phyloP scores from a whole-genome alignment of 139 green algal genomes.

The Astrephomene gubernaculifera region DNA sequence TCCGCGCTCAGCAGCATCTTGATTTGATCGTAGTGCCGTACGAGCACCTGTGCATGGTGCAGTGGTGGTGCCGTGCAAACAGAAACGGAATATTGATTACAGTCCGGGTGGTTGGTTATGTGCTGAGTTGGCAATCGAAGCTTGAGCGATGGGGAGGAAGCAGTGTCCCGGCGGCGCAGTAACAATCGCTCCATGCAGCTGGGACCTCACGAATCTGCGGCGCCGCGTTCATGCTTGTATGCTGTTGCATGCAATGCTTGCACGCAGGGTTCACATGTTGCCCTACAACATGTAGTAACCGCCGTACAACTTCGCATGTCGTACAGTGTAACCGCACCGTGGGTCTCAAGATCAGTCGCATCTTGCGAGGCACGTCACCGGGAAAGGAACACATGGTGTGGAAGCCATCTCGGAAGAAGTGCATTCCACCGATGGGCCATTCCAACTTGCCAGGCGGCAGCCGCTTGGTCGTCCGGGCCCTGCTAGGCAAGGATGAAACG shows the following conservation, averaged over 20 bases:
- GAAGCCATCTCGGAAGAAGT: not conserved
- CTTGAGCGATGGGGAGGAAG: not conserved
- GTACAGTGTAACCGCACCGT: not conserved
- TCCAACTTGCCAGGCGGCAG: slow-evolving; percentile 1
- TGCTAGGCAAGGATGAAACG: too few relatives aligned
- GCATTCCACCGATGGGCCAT: not conserved
- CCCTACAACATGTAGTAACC: not conserved
- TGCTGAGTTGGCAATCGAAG: too few relatives aligned
- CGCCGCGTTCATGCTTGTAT: too few relatives aligned
- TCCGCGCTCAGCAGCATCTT: not conserved
- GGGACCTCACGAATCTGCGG: not conserved
- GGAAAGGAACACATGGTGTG: not conserved
- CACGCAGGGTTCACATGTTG: not conserved
- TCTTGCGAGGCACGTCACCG: not conserved
- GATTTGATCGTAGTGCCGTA: not conserved
- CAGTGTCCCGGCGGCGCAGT: not conserved
- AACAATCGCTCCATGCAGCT: not conserved
- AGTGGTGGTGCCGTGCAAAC: not conserved
- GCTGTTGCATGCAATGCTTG: not conserved
- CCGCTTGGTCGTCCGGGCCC: too few relatives aligned
- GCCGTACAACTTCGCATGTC: not conserved
- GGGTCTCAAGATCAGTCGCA: not conserved
- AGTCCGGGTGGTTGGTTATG: not conserved
- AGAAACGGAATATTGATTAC: not conserved
- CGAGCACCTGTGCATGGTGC: not conserved